phyloP scores from a whole-genome alignment of 1,284 basidiomycete genomes.

The Cryptococcus depauperatus region DNA sequence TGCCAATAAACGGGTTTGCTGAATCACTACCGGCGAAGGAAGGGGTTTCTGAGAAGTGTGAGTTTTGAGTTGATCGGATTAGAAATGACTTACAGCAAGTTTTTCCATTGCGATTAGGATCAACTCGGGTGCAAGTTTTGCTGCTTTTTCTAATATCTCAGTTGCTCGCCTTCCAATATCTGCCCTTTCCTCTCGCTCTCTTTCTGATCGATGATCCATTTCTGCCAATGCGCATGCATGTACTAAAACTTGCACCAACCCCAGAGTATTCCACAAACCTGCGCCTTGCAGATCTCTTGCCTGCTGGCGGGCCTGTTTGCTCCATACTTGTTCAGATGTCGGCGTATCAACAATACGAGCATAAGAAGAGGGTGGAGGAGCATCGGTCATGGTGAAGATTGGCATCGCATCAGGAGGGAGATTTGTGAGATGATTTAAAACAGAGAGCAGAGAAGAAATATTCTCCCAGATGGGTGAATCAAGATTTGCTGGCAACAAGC shows the following conservation, averaged over 20 bases:
- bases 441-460: slow-evolving; percentile 71
- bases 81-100: slow-evolving; percentile 71
- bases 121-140: slow-evolving; percentile 74
- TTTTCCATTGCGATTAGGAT: slow-evolving; percentile 89
- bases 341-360: slow-evolving; percentile 69
- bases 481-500: slow-evolving; percentile 40
- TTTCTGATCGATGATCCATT: slow-evolving; percentile 55
- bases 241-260: slow-evolving; percentile 82
- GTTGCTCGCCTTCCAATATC: slow-evolving; percentile 68
- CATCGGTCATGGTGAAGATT: slow-evolving; percentile 73
- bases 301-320: slow-evolving; percentile 54
- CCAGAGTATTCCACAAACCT: slow-evolving; percentile 86
- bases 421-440: slow-evolving; percentile 79
- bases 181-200: slow-evolving; percentile 48
- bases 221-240: slow-evolving; percentile 32
- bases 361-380: slow-evolving; percentile 64
- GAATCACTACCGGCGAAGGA: slow-evolving; percentile 76
- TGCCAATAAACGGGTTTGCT: slow-evolving; percentile 73
- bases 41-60: slow-evolving; percentile 72
- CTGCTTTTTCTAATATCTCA: slow-evolving; percentile 85
- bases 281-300: slow-evolving; percentile 62
- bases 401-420: slow-evolving; percentile 84
- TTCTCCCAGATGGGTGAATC: slow-evolving; percentile 67
- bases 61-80: too few relatives aligned
- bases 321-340: slow-evolving; percentile 52